Base-by-base conservation (phyloP, 2,329 filamentous ascomycete genomes). In the Madurella mycetomatis region DNA sequence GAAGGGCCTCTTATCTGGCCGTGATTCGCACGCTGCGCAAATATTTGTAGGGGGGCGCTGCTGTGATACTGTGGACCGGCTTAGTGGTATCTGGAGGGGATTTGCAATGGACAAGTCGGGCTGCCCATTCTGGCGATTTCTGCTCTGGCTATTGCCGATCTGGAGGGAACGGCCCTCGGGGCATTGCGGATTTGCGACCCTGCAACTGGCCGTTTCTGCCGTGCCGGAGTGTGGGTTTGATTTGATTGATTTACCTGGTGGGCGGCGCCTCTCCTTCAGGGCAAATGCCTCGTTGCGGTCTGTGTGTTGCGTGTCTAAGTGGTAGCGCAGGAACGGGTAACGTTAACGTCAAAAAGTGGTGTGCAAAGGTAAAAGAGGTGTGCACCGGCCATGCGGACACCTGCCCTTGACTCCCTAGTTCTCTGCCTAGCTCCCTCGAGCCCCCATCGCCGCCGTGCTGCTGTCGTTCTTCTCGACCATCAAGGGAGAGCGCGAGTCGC, bases 21-120 rank as follows among this genome's bases (percentile, higher is more conserved):
- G 19, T 61, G 59, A 61, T 65, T 64, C 59, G 34, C 55, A 58
- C 45, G 30, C 39, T 18, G 47, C 44, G 17, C 25, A 31, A 41
- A 37, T 45, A 32, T 47, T 47, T 32, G 40, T 39, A 39, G 34
- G 34, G 16, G 47, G 53, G 34, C 34, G 31, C 11, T 16, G 41
- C 16, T n/a, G 39, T 46, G 47, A 49, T 54, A 55, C 51, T 54
- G 56, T 17, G 13, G 8, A 40, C 34, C 30, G 39, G n/a, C 19
- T 49, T 15, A 45, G 32, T 13, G 41, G 18, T 37, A 25, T 53
- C 39, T n/a, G 44, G 42, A 7, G 25, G 25, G 30, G 30, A 47
- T 37, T 37, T 49, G 40, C 45, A 18, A 41, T 19, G 40, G 34
- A 25, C 19, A 12, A 40, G 25, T 25, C 25, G 17, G 43, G n/a